A percentile compares a stretch with the other conserved stretches of the same genome.
These are phyloP conservation scores for Chaetomium globosum DNA, from an alignment of 2,329 filamentous ascomycete species.

Conservation along the genomic window DNA sequence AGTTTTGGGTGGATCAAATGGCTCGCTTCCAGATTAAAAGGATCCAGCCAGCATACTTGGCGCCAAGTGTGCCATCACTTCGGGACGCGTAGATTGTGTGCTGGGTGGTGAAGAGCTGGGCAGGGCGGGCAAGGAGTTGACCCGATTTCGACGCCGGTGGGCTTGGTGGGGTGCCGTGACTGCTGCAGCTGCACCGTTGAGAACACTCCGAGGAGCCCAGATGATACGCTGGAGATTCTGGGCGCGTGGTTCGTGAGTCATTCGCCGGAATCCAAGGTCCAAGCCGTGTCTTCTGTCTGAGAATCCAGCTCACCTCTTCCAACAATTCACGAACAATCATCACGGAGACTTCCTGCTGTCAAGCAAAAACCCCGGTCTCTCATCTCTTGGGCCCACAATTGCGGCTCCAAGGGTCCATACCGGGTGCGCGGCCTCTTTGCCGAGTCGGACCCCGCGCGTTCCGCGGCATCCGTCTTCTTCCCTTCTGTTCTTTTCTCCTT, in stretches of 20 bases:
- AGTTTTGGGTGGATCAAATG: background rate
- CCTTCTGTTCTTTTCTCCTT: background rate
- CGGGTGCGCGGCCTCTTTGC: background rate
- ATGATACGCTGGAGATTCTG: background rate
- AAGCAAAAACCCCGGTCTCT: too few species aligned
- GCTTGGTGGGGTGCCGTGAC: background rate
- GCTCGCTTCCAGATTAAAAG: background rate
- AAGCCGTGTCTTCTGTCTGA: background rate
- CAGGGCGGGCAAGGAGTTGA: conserved; percentile 13
- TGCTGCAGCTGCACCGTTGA: background rate
- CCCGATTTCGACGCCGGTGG: conserved; percentile 11
- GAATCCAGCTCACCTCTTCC: background rate
- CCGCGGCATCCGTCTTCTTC: conserved; percentile 23
- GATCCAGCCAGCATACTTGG: conserved; percentile 10
- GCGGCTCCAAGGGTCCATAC: conserved; percentile 4
- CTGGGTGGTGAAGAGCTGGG: background rate
- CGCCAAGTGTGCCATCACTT: conserved; percentile 20
- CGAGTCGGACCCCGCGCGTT: conserved; percentile 21
- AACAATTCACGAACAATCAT: background rate
- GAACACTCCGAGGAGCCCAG: too few species aligned
- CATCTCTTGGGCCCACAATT: background rate
- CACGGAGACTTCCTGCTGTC: too few species aligned
- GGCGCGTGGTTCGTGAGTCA: background rate
- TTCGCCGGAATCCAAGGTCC: background rate
- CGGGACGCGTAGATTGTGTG: background rate